Evolutionary conservation across 2,329 filamentous ascomycete genomes (phyloP).

Genomic region (Thielaviopsis punctulata): DNA sequence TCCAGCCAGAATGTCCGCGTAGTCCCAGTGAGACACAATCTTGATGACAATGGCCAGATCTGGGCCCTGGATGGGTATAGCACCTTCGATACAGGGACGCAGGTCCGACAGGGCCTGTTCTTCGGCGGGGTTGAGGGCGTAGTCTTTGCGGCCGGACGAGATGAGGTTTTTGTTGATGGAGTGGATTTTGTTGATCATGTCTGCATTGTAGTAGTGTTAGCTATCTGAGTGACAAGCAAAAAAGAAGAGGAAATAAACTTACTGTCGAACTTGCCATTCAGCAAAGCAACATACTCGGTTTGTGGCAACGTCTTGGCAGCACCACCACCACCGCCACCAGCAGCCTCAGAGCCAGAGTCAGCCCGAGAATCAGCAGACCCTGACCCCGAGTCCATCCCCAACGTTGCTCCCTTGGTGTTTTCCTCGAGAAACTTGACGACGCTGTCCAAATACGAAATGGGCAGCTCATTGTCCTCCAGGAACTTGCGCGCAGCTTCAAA

Average conservation of each 20-base stretch:
- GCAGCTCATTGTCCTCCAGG: constrained; percentile 73
- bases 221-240: not conserved
- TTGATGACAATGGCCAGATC: constrained; percentile 51
- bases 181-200: constrained; percentile 59
- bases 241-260: constrained; percentile 14
- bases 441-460: constrained; percentile 73
- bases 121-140: constrained; percentile 57
- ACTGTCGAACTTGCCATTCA: constrained; percentile 46
- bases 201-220: constrained; percentile 21
- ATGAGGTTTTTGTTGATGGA: constrained; percentile 61
- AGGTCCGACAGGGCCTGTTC: constrained; percentile 43
- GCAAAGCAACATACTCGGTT: constrained; percentile 57
- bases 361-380: constrained; percentile 52
- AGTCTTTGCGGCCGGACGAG: constrained; percentile 51
- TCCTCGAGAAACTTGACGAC: constrained; percentile 83
- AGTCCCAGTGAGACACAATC: constrained; percentile 64
- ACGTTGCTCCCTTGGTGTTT: constrained; percentile 72
- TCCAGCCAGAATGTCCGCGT: constrained; percentile 61
- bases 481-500: constrained; percentile 88
- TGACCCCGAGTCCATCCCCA: constrained; percentile 36
- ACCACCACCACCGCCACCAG: constrained; percentile 54
- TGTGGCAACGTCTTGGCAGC: constrained; percentile 49
- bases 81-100: constrained; percentile 44
- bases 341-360: too few species aligned
- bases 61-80: constrained; percentile 29